Evolutionary conservation across 1,284 basidiomycete species (phyloP).

Genomic region (Ceratobasidium papillatum): DNA sequence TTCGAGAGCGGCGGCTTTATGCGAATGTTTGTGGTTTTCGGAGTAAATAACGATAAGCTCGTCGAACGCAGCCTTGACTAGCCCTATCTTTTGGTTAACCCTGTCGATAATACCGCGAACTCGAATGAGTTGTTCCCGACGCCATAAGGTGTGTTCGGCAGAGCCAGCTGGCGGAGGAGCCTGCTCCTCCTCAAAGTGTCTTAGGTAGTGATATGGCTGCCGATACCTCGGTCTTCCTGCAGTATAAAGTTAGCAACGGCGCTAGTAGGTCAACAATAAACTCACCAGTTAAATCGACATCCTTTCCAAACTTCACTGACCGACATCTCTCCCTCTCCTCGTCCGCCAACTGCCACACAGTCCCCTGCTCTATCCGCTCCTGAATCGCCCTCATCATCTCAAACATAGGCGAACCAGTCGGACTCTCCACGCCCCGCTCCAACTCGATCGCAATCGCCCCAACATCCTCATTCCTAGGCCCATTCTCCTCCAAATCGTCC

Average conservation of each 20-base stretch:
- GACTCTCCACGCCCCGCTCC: not conserved
- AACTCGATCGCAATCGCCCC: conserved; percentile 5
- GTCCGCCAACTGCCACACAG: conserved; percentile 2
- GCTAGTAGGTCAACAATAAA: too few species aligned
- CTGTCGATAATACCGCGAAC: not conserved
- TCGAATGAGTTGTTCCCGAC: not conserved
- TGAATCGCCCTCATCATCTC: conserved; percentile 16
- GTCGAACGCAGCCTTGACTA: not conserved
- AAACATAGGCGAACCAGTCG: not conserved
- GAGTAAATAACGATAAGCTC: not conserved
- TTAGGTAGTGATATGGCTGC: conserved; percentile 4
- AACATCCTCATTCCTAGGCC: not conserved
- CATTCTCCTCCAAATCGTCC: conserved; percentile 10
- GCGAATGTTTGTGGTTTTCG: not conserved
- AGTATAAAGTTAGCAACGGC: not conserved
- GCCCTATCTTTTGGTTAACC: not conserved
- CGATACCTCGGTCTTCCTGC: not conserved
- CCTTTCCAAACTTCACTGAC: not conserved
- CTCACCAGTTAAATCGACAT: not conserved
- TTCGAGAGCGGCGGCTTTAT: not conserved
- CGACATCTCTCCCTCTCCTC: not conserved
- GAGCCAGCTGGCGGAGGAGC: not conserved
- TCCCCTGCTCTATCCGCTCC: not conserved
- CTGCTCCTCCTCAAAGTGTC: not conserved
- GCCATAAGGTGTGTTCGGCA: not conserved